Percentiles rank a stretch among this genome's conserved stretches.
These are phyloP conservation scores for Triglochin maritima DNA, from an alignment of 106 monocot genomes.

Conservation along the genomic window DNA sequence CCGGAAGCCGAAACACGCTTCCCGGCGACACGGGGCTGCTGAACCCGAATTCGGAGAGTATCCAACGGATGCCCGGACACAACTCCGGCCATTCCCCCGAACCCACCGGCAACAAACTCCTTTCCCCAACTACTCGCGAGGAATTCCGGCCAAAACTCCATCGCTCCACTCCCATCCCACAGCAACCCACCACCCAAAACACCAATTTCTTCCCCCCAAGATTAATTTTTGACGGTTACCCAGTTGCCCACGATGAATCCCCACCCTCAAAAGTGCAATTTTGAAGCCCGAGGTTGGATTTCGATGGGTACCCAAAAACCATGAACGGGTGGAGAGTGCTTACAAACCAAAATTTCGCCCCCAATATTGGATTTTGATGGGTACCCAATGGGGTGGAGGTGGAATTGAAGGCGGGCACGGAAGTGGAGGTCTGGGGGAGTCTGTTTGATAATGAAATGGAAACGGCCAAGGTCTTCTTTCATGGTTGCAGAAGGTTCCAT, in stretches of 20 bases:
- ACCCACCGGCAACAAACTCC: conserved; percentile 87
- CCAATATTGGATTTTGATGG: not conserved
- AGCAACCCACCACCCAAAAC: not conserved
- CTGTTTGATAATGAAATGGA: too few relatives aligned
- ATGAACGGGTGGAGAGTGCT: too few relatives aligned
- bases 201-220: not conserved
- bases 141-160: conserved; percentile 98
- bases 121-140: conserved; percentile 81
- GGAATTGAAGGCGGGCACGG: not conserved
- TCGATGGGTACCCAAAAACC: too few relatives aligned
- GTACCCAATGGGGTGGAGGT: not conserved
- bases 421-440: too few relatives aligned
- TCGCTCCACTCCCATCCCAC: conserved; percentile 26
- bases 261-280: too few relatives aligned
- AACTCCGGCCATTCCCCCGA: conserved; percentile 94
- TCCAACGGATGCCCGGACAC: conserved; percentile 79
- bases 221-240: not conserved
- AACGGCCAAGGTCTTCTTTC: too few relatives aligned
- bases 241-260: too few relatives aligned
- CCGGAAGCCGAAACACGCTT: conserved; percentile 23
- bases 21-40: conserved; percentile 38
- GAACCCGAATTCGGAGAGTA: conserved; percentile 71
- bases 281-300: too few relatives aligned
- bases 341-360: too few relatives aligned
- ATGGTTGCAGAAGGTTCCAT: too few relatives aligned